Conservation (phyloP, 139 green algal species). For the Haematococcus lacustris region DNA sequence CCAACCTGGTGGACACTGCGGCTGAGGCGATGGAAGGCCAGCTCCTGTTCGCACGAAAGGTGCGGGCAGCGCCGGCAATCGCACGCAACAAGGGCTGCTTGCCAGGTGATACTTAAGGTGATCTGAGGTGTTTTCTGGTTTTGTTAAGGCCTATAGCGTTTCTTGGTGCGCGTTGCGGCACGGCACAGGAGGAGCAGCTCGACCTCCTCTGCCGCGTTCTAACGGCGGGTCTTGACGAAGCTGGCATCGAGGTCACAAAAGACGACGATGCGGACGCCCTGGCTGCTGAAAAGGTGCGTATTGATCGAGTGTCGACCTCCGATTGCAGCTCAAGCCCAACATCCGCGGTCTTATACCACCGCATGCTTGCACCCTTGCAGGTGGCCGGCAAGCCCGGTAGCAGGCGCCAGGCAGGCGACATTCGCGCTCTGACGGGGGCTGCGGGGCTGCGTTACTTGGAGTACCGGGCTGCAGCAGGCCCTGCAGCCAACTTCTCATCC, state of each 20-base stretch:
- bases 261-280: constrained; percentile 30
- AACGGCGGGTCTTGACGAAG: constrained; percentile 58
- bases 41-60: constrained; percentile 6
- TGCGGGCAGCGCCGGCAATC: not conserved
- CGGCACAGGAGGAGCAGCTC: constrained; percentile 51
- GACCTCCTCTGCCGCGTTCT: constrained; percentile 64
- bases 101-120: too few relatives aligned
- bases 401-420: constrained; percentile 39
- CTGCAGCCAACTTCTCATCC: not conserved
- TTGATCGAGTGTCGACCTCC: too few relatives aligned
- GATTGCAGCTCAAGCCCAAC: constrained; percentile 8
- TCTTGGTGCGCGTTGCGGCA: too few relatives aligned
- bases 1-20: constrained; percentile 62
- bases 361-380: not conserved
- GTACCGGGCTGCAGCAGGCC: constrained; percentile 23
- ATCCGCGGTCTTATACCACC: constrained; percentile 3
- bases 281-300: too few relatives aligned
- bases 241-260: constrained; percentile 48
- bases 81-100: too few relatives aligned
- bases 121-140: too few relatives aligned
- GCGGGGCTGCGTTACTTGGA: constrained; percentile 69
- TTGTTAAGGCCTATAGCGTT: too few relatives aligned
- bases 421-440: constrained; percentile 70
- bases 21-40: constrained; percentile 1
- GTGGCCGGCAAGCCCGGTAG: constrained; percentile 6